These are phyloP conservation scores for Trametes elegans DNA, from an alignment of 768 basidiomycete genomes.

Conservation along the genomic window DNA sequence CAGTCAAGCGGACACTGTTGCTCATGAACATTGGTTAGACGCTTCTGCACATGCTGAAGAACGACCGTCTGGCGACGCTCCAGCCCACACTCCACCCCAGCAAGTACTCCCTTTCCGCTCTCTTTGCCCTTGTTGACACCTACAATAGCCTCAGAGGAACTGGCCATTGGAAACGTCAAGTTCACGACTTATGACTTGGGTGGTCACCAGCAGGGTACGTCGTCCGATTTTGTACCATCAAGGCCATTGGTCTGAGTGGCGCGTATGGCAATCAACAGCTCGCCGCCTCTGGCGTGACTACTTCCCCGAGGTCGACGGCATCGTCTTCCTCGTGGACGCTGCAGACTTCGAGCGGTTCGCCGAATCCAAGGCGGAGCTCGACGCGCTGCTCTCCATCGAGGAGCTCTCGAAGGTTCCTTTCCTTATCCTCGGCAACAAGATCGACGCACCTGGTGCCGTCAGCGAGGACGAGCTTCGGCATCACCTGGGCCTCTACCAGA, in stretches of 20 bases:
- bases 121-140: slow-evolving; percentile 14
- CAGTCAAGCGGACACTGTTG: not conserved
- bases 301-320: slow-evolving; percentile 99
- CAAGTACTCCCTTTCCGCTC: slow-evolving; percentile 36
- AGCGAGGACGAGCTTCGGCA: slow-evolving; percentile 97
- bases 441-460: slow-evolving; percentile 96
- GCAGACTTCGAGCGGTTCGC: slow-evolving; percentile 96
- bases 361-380: slow-evolving; percentile 96
- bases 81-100: slow-evolving; percentile 99
- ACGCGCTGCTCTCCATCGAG: slow-evolving; percentile 93
- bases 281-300: slow-evolving; percentile 99
- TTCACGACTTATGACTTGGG: slow-evolving; percentile 99
- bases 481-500: slow-evolving; percentile 93
- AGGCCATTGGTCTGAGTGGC: not conserved
- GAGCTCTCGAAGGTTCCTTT: slow-evolving; percentile 95
- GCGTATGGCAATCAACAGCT: slow-evolving; percentile 42
- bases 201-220: slow-evolving; percentile 91
- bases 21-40: slow-evolving; percentile 50
- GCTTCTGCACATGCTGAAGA: slow-evolving; percentile 98
- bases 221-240: no score
- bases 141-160: slow-evolving; percentile 89
- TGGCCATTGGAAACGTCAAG: slow-evolving; percentile 98
- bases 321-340: slow-evolving; percentile 97
- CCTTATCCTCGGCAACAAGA: slow-evolving; percentile 99
- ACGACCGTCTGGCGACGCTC: slow-evolving; percentile 93